Evolutionary conservation across 805 yeast species (phyloP).

Genomic region (Geotrichum ghanense): DNA sequence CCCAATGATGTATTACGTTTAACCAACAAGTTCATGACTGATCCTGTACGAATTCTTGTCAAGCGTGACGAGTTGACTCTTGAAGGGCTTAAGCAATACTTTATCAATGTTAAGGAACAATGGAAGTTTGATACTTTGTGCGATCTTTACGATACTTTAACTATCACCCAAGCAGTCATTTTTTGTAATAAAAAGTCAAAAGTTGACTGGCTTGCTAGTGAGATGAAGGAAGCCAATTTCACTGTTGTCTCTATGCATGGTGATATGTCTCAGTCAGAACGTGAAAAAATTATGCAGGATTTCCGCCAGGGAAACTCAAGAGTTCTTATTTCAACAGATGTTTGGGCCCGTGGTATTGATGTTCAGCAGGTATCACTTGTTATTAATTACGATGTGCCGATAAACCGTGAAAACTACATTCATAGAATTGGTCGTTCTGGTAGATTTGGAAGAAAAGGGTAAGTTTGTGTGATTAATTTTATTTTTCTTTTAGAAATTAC

Average conservation of each 20-base stretch:
- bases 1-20: constrained; percentile 85
- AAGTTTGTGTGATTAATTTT: constrained; percentile 27
- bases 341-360: constrained; percentile 97
- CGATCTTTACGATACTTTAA: constrained; percentile 88
- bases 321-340: constrained; percentile 90
- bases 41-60: constrained; percentile 89
- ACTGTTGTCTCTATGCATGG: constrained; percentile 96
- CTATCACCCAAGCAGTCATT: constrained; percentile 95
- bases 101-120: constrained; percentile 78
- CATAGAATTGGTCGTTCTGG: constrained; percentile 98
- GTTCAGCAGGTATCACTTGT: constrained; percentile 96
- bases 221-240: constrained; percentile 70
- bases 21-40: constrained; percentile 82
- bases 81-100: constrained; percentile 91
- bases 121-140: constrained; percentile 92
- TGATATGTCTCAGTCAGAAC: constrained; percentile 88
- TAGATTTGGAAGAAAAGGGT: constrained; percentile 89
- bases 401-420: constrained; percentile 87
- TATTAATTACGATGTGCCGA: constrained; percentile 88
- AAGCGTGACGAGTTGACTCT: constrained; percentile 88
- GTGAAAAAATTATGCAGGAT: constrained; percentile 91
- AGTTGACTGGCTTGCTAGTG: constrained; percentile 81
- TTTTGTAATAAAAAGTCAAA: constrained; percentile 95
- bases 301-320: constrained; percentile 90
- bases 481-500: neutral